Base-by-base conservation (phyloP, 2,329 filamentous ascomycete genomes). In the Verticillium nonalfalfae region DNA sequence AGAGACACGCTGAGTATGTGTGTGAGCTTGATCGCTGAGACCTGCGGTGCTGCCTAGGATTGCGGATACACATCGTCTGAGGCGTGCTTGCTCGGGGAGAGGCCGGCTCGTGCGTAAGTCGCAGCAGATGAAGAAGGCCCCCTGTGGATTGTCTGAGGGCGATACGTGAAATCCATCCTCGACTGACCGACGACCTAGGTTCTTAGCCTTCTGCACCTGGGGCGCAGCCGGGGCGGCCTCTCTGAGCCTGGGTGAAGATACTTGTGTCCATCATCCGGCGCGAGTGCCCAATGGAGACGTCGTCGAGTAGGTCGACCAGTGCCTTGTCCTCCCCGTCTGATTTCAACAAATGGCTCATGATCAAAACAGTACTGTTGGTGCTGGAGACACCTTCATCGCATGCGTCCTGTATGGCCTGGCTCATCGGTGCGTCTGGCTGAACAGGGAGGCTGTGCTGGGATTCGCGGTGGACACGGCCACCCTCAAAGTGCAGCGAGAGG, bases 301-400 rank as follows among this genome's bases (percentile, higher is more conserved):
- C 59, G 74, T 87, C 56, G 87, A 89, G 86, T 89, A 81, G 71
- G 84, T 81, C 45, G 61, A 21, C 18, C 18, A 10, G 45, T 7
- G 18, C 18, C 45, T 31, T 31, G 26, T 5, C 4, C 26, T 31
- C 26, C 26, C 26, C 5, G 5, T 31, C 26, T 31, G 26, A 31
- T 31, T 31, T 31, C 26, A 31, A n/a, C 18, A 11, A 13, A 26
- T 18, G 31, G 13, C 54, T 56, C 26, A 31, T 57, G 15, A 18
- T 18, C 26, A 18, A 61, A 67, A 70, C 70, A 90, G 89, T 71
- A 81, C 88, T 6, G 82, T 91, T 63, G 90, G 89, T 60, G 89
- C 89, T 54, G 90, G 90, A 66, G 90, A 92, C 69, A 91, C 89
- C 0, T 92, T 92, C 68, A 84, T 89, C 65, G 89, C 89, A 38